Conservation (phyloP, 2,329 filamentous ascomycete genomes). For the Capronia americana region DNA sequence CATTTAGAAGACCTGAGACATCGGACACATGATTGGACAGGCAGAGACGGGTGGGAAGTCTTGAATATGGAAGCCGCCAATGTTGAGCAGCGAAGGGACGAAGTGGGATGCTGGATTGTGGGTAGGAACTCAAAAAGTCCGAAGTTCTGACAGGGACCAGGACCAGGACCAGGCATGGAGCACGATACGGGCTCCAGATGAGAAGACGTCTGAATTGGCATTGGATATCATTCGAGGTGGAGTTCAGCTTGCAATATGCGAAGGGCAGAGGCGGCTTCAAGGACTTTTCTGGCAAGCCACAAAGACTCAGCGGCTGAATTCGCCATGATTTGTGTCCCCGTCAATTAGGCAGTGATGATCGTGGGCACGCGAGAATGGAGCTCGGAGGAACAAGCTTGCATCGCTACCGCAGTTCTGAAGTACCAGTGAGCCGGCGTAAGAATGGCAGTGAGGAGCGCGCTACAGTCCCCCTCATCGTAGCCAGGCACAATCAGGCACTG, state of each 20-base stretch:
- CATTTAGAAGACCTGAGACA: slow-evolving; percentile 23
- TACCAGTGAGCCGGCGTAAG: not conserved
- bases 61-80: slow-evolving; percentile 19
- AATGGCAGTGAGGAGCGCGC: not conserved
- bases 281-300: slow-evolving; percentile 1
- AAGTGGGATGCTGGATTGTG: slow-evolving; percentile 28
- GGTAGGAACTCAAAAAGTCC: slow-evolving; percentile 2
- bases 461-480: not conserved
- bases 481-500: not conserved
- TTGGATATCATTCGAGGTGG: slow-evolving; percentile 10
- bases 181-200: slow-evolving; percentile 12
- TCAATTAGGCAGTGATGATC: slow-evolving; percentile 5
- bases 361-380: slow-evolving; percentile 18
- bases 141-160: slow-evolving; percentile 33
- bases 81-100: slow-evolving; percentile 23
- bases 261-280: slow-evolving; percentile 19
- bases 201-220: slow-evolving; percentile 16
- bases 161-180: slow-evolving; percentile 26
- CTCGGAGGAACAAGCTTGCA: not conserved
- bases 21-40: slow-evolving; percentile 32
- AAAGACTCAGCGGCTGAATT: not conserved
- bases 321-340: slow-evolving; percentile 5
- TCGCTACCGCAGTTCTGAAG: not conserved
- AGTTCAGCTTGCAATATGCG: slow-evolving; percentile 10
- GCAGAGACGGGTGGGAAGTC: slow-evolving; percentile 19